Conservation (phyloP, 441 rosid species). For the Erodium chrysanthum region DNA sequence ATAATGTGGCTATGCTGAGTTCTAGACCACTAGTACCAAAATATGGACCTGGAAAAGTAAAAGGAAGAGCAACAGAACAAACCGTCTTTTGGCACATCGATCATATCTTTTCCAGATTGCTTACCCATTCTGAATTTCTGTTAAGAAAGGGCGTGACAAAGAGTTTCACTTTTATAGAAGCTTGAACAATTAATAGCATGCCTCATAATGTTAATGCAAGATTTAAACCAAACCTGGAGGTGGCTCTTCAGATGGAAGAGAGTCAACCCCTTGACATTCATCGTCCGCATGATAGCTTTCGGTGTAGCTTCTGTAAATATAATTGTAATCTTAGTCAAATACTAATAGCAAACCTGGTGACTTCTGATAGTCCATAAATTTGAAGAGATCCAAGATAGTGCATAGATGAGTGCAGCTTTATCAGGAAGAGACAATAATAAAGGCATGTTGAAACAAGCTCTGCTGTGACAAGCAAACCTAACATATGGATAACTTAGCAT, state of each 20-base stretch:
- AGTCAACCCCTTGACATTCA: constrained; percentile 62
- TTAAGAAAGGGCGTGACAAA: constrained; percentile 11
- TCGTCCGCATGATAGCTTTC: constrained; percentile 57
- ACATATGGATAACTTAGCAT: too few relatives aligned
- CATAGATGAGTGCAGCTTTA: too few relatives aligned
- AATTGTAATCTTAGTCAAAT: constrained; percentile 6
- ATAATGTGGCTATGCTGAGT: constrained; percentile 2
- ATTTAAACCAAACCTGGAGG: constrained; percentile 43
- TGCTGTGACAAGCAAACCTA: too few relatives aligned
- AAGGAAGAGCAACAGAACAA: constrained; percentile 15
- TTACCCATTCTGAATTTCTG: constrained; percentile 68
- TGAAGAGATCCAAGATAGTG: too few relatives aligned
- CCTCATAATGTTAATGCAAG: constrained; percentile 4
- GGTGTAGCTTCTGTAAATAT: constrained; percentile 61
- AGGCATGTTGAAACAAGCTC: too few relatives aligned
- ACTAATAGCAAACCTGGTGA: not conserved
- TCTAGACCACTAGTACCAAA: not conserved
- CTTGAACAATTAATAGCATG: not conserved
- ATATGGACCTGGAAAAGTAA: not conserved
- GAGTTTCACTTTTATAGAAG: constrained; percentile 3
- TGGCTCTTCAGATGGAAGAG: constrained; percentile 65
- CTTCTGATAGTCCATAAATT: too few relatives aligned
- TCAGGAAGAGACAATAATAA: too few relatives aligned
- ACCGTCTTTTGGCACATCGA: constrained; percentile 46
- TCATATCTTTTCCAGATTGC: constrained; percentile 48